Evolutionary conservation across 2,329 filamentous ascomycete genomes (phyloP), one percentile per base, ranked within the genome.

Genomic region (Fusarium fracticaudum): DNA sequence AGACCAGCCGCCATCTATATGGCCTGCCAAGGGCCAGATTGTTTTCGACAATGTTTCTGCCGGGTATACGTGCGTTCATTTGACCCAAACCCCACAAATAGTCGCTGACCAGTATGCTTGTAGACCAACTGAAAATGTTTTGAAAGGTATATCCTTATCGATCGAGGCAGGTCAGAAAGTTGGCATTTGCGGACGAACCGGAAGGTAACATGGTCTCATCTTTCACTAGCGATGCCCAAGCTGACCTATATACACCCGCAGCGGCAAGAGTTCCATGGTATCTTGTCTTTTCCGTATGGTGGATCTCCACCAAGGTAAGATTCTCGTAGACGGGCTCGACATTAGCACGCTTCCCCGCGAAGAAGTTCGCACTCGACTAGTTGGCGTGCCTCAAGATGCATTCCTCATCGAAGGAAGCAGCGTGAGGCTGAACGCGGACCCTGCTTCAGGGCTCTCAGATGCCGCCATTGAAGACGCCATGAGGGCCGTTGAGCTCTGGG

Each of bases 11-110:
- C 91, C 94, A 13, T 92, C 94, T 63, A 92, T 92, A 79, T 98
- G 95, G 95, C 95, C 95, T 18, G 89, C 93, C 24, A 88, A 93
- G 75, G 95, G 95, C 58, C 91, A 91, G 62, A 91, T 98, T 24
- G 87, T 92, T 48, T 97, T 98, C 84, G 90, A 94, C 78, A 93
- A 87, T 26, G 66, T 75, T 8, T 71, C 66, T 11, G 73, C 69
- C 0, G 69, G 72, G 29, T 75, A 75, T 3, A 73, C 40, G 73
- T 71, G 10, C 12, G 37, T 38, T 38, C 18, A 38, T 38, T 6
- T 20, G 18, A 38, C 37, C 37, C 17, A 38, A 38, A 9, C 15
- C 2, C 13, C 5, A 9, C 6, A n/a, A 6, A 3, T 3, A 3
- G 1, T n/a, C 13, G 13, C 59, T 72, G 20, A 73, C 4, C 2